Conservation (phyloP, 73 alveolate species). For the Blepharisma stoltei region DNA sequence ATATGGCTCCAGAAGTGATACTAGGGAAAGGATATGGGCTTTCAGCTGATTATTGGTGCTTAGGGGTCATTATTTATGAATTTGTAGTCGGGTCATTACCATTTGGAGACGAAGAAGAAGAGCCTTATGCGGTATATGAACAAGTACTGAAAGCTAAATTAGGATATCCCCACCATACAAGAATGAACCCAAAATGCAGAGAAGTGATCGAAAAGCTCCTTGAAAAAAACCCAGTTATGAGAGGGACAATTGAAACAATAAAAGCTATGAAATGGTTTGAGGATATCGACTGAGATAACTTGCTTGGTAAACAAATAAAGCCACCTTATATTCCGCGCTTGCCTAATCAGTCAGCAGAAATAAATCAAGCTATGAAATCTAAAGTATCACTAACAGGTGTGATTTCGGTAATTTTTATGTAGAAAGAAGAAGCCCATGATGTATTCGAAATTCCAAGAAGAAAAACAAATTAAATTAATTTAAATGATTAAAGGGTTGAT, state of each 20-base stretch:
- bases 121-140: not conserved
- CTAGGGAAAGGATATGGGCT: not conserved
- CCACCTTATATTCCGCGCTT: slow-evolving; percentile 14
- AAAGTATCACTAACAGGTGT: too few species aligned
- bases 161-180: not conserved
- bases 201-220: not conserved
- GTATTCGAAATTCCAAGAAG: too few species aligned
- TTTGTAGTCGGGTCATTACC: not conserved
- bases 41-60: not conserved
- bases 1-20: not conserved
- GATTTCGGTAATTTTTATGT: too few species aligned
- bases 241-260: not conserved
- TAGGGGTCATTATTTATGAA: not conserved
- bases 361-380: too few species aligned
- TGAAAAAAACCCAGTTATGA: slow-evolving; percentile 6
- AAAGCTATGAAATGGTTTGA: not conserved
- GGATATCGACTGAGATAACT: not conserved
- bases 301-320: slow-evolving; percentile 18
- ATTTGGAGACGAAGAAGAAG: slow-evolving; percentile 1
- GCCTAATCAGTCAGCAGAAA: too few species aligned
- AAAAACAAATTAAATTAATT: too few species aligned
- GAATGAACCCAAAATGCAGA: not conserved
- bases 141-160: not conserved
- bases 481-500: too few species aligned
- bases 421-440: too few species aligned